Conservation (phyloP, 2,329 filamentous ascomycete species). For the Delphinella strobiligena region DNA sequence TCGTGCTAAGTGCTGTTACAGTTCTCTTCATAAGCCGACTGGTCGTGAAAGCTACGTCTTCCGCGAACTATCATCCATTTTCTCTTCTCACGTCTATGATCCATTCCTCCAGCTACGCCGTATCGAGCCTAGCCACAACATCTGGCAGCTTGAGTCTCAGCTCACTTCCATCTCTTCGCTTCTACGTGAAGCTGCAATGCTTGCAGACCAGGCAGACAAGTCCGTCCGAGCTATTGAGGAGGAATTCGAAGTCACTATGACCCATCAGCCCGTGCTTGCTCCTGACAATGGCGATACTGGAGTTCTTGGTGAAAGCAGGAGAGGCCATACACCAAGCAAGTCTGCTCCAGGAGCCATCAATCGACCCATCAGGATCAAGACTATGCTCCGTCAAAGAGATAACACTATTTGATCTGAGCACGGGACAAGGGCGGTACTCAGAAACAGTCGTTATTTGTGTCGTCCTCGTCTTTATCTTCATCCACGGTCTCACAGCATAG, state of each 20-base stretch:
- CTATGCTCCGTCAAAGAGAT: conserved; percentile 10
- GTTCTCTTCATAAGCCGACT: conserved; percentile 4
- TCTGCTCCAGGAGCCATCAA: conserved; percentile 1
- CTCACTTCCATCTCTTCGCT: conserved; percentile 4
- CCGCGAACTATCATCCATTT: conserved; percentile 5
- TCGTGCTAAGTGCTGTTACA: conserved; percentile 1
- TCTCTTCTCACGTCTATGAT: conserved; percentile 6
- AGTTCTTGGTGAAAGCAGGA: neutral
- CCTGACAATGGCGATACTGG: neutral
- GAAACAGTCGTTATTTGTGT: too few relatives aligned
- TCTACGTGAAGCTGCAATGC: neutral
- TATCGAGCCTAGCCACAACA: conserved; percentile 8
- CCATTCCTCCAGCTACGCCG: conserved; percentile 7
- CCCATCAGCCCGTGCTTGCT: neutral
- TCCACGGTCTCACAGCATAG: conserved; percentile 30
- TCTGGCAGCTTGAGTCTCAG: conserved; percentile 5
- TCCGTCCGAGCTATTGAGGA: conserved; percentile 2
- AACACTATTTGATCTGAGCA: conserved; percentile 15
- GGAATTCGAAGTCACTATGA: conserved; percentile 1
- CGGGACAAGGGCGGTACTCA: too few relatives aligned
- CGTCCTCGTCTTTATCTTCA: conserved; percentile 1
- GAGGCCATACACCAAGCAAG: conserved; percentile 1
- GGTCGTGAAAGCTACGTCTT: conserved; percentile 3
- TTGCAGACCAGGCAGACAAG: neutral
- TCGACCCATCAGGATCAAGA: neutral